Percentiles rank a stretch among this genome's conserved stretches.
Evolutionary conservation across 1,284 basidiomycete species (phyloP).

Genomic region (Rhizoctonia solani): DNA sequence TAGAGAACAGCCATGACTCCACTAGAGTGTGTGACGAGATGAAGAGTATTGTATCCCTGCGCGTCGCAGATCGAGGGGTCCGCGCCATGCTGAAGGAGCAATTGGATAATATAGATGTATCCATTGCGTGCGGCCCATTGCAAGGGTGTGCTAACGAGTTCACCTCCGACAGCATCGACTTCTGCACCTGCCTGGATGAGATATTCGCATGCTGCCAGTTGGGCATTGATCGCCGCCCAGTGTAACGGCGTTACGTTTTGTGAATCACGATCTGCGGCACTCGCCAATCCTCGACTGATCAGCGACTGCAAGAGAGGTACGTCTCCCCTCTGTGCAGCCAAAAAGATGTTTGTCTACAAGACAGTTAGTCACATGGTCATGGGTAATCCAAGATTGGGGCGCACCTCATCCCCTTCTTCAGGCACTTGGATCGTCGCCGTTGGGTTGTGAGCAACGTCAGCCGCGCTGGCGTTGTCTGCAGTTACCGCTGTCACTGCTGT

Average conservation of each 20-base stretch:
- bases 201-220: conserved; percentile 75
- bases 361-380: neutral
- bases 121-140: conserved; percentile 98
- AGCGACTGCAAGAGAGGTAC: conserved; percentile 67
- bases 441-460: conserved; percentile 17
- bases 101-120: conserved; percentile 91
- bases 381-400: neutral
- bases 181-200: conserved; percentile 93
- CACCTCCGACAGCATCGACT: conserved; percentile 92
- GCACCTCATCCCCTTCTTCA: conserved; percentile 24
- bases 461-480: conserved; percentile 14
- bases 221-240: conserved; percentile 96
- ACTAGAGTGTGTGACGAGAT: conserved; percentile 92
- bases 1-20: conserved; percentile 94
- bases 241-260: conserved; percentile 95
- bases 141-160: conserved; percentile 92
- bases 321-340: conserved; percentile 88
- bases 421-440: conserved; percentile 29
- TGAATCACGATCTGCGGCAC: conserved; percentile 79
- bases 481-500: conserved; percentile 6
- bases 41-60: conserved; percentile 96
- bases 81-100: conserved; percentile 85
- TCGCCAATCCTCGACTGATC: conserved; percentile 72
- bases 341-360: conserved; percentile 73
- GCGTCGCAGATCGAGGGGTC: conserved; percentile 91